Evolutionary conservation across 345 rosid species (phyloP).

Genomic region (Cochlearia excelsa): DNA sequence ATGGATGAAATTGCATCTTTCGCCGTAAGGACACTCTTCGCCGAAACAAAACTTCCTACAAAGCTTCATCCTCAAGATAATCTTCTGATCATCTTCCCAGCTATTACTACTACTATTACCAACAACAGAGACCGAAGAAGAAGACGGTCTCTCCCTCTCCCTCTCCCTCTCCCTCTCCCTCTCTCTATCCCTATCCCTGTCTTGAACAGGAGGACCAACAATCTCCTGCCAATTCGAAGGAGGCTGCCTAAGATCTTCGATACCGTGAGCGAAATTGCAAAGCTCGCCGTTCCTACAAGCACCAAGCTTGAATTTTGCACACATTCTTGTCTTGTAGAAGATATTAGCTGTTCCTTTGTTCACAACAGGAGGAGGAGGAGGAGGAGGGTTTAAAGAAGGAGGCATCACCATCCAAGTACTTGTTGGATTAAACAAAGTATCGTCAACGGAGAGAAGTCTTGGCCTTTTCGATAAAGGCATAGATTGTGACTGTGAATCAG

Average conservation of each 20-base stretch:
- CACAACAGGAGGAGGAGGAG: conserved; percentile 31
- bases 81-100: conserved; percentile 91
- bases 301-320: conserved; percentile 67
- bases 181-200: conserved; percentile 25
- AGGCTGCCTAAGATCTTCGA: conserved; percentile 84
- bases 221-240: conserved; percentile 97
- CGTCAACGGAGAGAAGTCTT: conserved; percentile 49
- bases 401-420: conserved; percentile 26
- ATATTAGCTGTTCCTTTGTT: conserved; percentile 71
- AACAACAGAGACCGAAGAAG: conserved; percentile 23
- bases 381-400: conserved; percentile 36
- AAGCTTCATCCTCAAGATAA: conserved; percentile 90
- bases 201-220: conserved; percentile 47
- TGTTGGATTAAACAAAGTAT: conserved; percentile 37
- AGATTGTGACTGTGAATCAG: conserved; percentile 27
- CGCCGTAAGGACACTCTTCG: conserved; percentile 94
- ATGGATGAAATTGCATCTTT: conserved; percentile 89
- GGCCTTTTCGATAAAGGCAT: conserved; percentile 59
- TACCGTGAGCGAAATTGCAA: conserved; percentile 92
- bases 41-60: conserved; percentile 91
- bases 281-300: conserved; percentile 82
- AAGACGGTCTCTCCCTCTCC: conserved; percentile 39
- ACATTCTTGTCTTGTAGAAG: conserved; percentile 85
- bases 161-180: conserved; percentile 20
- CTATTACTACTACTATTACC: conserved; percentile 18